Conservation (phyloP, 208 protist genomes). For the Giardia muris region DNA sequence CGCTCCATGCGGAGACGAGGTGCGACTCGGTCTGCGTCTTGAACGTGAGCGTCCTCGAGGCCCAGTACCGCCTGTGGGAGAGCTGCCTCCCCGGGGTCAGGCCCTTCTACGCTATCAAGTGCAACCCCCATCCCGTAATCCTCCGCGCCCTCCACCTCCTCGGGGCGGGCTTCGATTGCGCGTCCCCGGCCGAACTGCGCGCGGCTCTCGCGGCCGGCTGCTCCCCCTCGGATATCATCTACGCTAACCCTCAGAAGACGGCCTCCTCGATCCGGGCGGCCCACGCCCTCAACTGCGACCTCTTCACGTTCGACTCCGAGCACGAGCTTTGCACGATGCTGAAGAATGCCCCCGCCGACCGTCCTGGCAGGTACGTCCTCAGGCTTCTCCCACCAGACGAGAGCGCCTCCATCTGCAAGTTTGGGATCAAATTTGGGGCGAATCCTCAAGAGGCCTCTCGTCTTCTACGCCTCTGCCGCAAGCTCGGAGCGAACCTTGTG, state of each 20-base stretch:
- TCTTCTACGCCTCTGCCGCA: conserved; percentile 48
- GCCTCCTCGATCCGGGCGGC: conserved; percentile 51
- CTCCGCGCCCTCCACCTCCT: conserved; percentile 44
- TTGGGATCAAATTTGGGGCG: conserved; percentile 63
- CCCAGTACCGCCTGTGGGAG: conserved; percentile 16
- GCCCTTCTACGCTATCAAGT: conserved; percentile 50
- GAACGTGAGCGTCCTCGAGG: background rate
- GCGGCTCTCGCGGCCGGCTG: conserved; percentile 48
- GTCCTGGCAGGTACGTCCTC: conserved; percentile 44
- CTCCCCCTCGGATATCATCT: conserved; percentile 53
- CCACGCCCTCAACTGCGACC: conserved; percentile 37
- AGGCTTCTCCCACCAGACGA: conserved; percentile 59
- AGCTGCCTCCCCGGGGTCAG: conserved; percentile 27
- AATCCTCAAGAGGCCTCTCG: conserved; percentile 33
- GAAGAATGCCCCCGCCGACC: conserved; percentile 50
- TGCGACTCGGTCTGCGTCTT: background rate
- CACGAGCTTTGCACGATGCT: conserved; percentile 51
- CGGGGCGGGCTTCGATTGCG: conserved; percentile 60
- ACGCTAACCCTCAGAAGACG: conserved; percentile 65
- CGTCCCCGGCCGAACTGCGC: conserved; percentile 54
- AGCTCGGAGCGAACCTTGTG: conserved; percentile 51
- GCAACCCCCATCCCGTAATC: conserved; percentile 55
- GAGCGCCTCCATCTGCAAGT: conserved; percentile 49
- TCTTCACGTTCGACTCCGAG: conserved; percentile 61
- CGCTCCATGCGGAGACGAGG: background rate